Percentiles rank a stretch among this genome's conserved stretches.
Conservation (phyloP, 2,329 filamentous ascomycete species). For the Proliferodiscus dingleyae region DNA sequence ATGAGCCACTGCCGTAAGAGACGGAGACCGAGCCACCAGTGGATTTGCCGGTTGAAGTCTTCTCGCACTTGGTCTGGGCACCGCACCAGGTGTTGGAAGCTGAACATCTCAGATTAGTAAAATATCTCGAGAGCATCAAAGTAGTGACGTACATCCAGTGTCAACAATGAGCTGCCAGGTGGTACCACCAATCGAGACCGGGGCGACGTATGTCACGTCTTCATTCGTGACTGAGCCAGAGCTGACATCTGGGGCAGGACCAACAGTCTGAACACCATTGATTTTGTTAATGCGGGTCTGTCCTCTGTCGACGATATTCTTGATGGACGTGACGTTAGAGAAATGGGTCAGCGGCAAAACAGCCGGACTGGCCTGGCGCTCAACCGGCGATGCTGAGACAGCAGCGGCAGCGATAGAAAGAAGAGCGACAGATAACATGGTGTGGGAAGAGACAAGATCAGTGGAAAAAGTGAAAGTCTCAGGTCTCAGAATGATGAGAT, state of each 20-base stretch:
- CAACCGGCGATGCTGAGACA: conserved; percentile 25
- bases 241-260: conserved; percentile 5
- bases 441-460: conserved; percentile 8
- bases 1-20: conserved; percentile 27
- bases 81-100: conserved; percentile 27
- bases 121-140: neutral
- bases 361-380: conserved; percentile 17
- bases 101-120: conserved; percentile 12
- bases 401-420: conserved; percentile 20
- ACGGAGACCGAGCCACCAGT: conserved; percentile 23
- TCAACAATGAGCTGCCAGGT: conserved; percentile 28
- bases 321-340: conserved; percentile 22
- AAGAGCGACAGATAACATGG: conserved; percentile 22
- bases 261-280: conserved; percentile 16
- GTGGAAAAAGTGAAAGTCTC: conserved; percentile 6
- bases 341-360: conserved; percentile 23
- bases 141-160: conserved; percentile 26
- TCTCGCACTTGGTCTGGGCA: conserved; percentile 13
- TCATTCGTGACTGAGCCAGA: conserved; percentile 28
- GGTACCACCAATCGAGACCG: conserved; percentile 24
- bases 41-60: conserved; percentile 19
- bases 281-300: conserved; percentile 22
- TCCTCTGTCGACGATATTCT: conserved; percentile 23
- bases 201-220: conserved; percentile 26
- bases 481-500: neutral